Evolutionary conservation across 495 filamentous ascomycete genomes (phyloP).

Genomic region (Baudoinia panamericana): DNA sequence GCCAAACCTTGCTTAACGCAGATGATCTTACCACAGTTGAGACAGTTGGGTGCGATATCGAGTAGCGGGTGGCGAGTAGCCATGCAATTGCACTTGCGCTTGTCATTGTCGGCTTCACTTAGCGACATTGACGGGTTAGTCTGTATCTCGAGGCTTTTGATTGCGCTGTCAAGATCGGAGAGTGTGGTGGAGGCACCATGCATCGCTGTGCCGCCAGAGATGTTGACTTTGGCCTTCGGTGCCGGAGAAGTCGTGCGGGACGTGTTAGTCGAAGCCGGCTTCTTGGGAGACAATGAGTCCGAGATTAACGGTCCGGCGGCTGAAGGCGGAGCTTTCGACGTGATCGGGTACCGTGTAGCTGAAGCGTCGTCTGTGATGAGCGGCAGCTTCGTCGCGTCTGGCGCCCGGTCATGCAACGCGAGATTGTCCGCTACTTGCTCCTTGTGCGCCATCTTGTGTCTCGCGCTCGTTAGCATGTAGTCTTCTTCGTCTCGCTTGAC

Average conservation of each 20-base stretch:
- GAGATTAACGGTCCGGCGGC: slow-evolving; percentile 65
- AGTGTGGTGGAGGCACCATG: slow-evolving; percentile 63
- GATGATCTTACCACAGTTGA: slow-evolving; percentile 90
- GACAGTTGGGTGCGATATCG: slow-evolving; percentile 77
- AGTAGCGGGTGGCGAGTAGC: slow-evolving; percentile 75
- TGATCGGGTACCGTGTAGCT: slow-evolving; percentile 27
- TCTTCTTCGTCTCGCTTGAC: slow-evolving; percentile 50
- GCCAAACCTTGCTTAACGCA: slow-evolving; percentile 89
- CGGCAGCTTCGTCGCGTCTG: slow-evolving; percentile 31
- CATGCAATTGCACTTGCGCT: slow-evolving; percentile 67
- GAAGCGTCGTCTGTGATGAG: slow-evolving; percentile 16
- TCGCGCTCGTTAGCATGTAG: slow-evolving; percentile 38
- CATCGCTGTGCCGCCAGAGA: slow-evolving; percentile 62
- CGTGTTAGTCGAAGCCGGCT: slow-evolving; percentile 26
- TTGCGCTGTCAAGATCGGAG: slow-evolving; percentile 76
- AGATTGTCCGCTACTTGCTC: slow-evolving; percentile 24
- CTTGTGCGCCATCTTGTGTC: slow-evolving; percentile 25
- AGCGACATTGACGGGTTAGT: slow-evolving; percentile 62
- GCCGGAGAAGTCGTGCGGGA: slow-evolving; percentile 40
- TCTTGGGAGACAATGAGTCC: slow-evolving; percentile 35
- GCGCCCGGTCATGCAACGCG: slow-evolving; percentile 29
- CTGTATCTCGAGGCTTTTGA: slow-evolving; percentile 75
- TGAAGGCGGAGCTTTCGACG: slow-evolving; percentile 49
- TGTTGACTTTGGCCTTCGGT: slow-evolving; percentile 46
- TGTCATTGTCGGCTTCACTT: slow-evolving; percentile 29